Conservation (phyloP, 2,329 filamentous ascomycete genomes). For the Esteya vermicola region DNA sequence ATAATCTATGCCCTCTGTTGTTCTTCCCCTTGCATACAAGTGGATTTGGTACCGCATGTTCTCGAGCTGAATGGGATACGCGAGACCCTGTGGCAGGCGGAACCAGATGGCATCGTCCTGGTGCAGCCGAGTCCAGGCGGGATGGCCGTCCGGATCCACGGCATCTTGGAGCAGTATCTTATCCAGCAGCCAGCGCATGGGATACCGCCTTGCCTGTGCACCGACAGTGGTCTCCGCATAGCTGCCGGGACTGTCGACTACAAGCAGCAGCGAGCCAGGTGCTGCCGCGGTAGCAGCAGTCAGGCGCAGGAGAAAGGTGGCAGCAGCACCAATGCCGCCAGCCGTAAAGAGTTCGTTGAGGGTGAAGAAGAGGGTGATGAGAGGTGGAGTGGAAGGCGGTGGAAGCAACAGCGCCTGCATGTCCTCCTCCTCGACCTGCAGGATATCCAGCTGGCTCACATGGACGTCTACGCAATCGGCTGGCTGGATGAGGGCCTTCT, state of each 20-base stretch:
- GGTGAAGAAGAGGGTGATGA: slow-evolving; percentile 84
- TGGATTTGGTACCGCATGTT: slow-evolving; percentile 94
- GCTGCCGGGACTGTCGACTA: slow-evolving; percentile 86
- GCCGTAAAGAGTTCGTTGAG: slow-evolving; percentile 86
- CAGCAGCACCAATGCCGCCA: slow-evolving; percentile 59
- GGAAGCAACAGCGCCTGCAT: slow-evolving; percentile 17
- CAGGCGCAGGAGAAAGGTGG: slow-evolving; percentile 57
- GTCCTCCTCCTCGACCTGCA: slow-evolving; percentile 22
- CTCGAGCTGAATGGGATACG: slow-evolving; percentile 76
- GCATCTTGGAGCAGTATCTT: slow-evolving; percentile 48
- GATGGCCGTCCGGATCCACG: slow-evolving; percentile 10
- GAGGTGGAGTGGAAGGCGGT: slow-evolving; percentile 25
- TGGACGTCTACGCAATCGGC: slow-evolving; percentile 20
- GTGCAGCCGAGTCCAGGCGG: slow-evolving; percentile 59
- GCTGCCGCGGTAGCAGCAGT: slow-evolving; percentile 28
- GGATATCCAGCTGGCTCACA: slow-evolving; percentile 34
- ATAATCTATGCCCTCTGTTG: neutral
- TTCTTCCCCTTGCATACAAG: slow-evolving; percentile 40
- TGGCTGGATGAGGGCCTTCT: slow-evolving; percentile 20
- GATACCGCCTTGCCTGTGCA: slow-evolving; percentile 52
- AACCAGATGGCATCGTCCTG: slow-evolving; percentile 77
- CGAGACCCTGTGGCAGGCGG: slow-evolving; percentile 49
- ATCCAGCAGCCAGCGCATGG: slow-evolving; percentile 87
- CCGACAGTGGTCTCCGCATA: slow-evolving; percentile 73
- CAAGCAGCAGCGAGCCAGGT: slow-evolving; percentile 58